A percentile compares a stretch with the other conserved stretches of the same genome.
These are phyloP conservation scores for Guyanaporus albipodus DNA, from an alignment of 768 basidiomycete genomes.

Conservation along the genomic window DNA sequence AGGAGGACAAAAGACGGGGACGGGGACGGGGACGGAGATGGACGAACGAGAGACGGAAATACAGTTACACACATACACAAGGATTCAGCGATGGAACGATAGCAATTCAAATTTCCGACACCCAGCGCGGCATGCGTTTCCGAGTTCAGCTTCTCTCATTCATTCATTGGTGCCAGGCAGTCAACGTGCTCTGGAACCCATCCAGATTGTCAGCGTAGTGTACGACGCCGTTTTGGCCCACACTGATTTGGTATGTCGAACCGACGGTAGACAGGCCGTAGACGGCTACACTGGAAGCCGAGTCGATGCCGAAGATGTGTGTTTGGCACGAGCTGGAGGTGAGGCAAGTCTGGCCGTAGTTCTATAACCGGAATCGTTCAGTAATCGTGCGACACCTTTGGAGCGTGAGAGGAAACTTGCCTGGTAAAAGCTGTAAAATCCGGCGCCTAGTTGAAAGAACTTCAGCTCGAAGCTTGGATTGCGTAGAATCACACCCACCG, in stretches of 20 bases:
- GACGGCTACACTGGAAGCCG: slow-evolving; percentile 34
- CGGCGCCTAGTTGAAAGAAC: slow-evolving; percentile 35
- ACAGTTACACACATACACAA: too few relatives aligned
- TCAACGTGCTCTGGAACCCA: slow-evolving; percentile 5
- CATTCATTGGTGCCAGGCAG: neutral
- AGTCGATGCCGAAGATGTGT: slow-evolving; percentile 42
- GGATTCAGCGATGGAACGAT: too few relatives aligned
- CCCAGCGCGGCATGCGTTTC: neutral
- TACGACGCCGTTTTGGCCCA: slow-evolving; percentile 1
- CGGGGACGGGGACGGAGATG: too few relatives aligned
- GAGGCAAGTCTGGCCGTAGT: slow-evolving; percentile 38
- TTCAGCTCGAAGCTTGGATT: slow-evolving; percentile 26
- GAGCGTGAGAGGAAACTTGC: slow-evolving; percentile 19
- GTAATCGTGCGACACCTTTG: too few relatives aligned
- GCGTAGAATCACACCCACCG: slow-evolving; percentile 29
- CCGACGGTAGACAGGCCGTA: slow-evolving; percentile 45
- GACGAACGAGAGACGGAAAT: too few relatives aligned
- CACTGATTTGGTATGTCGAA: slow-evolving; percentile 16
- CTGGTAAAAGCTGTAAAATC: slow-evolving; percentile 48
- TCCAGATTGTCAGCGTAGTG: neutral
- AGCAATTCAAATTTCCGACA: too few relatives aligned
- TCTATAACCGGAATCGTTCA: slow-evolving; percentile 28
- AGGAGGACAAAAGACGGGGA: too few relatives aligned
- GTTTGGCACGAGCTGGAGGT: slow-evolving; percentile 35
- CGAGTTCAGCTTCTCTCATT: too few relatives aligned